phyloP scores from a whole-genome alignment of 116 monocot species.

The Iris pallida region DNA sequence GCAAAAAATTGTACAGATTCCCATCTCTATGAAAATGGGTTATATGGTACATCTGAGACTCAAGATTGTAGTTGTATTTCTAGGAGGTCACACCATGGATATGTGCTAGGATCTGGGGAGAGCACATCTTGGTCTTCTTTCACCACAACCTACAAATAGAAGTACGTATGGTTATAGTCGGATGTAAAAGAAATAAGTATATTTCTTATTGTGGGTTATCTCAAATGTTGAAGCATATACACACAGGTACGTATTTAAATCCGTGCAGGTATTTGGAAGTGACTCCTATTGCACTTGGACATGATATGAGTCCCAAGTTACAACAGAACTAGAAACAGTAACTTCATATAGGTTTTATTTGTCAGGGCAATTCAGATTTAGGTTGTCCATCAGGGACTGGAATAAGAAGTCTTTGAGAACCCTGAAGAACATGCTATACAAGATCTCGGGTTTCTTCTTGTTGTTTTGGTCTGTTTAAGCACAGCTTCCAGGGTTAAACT shows the following conservation, averaged over 20 bases:
- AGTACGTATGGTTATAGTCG: neutral
- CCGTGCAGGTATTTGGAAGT: neutral
- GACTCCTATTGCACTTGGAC: neutral
- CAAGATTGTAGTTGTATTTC: constrained; percentile 38
- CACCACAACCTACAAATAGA: constrained; percentile 24
- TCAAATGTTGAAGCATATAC: neutral
- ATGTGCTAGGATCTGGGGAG: constrained; percentile 37
- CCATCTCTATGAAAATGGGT: too few relatives aligned
- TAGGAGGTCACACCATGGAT: constrained; percentile 36
- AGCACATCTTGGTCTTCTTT: constrained; percentile 41
- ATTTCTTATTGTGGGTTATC: constrained; percentile 2
- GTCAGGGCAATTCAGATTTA: neutral
- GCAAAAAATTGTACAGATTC: too few relatives aligned
- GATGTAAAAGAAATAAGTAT: neutral
- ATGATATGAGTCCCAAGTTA: neutral
- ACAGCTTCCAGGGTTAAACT: too few relatives aligned
- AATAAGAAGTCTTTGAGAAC: neutral
- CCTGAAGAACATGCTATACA: neutral
- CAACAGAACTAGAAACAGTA: too few relatives aligned
- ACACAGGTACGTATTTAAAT: neutral
- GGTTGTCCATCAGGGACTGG: neutral
- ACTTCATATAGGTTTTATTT: too few relatives aligned
- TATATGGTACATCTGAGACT: constrained; percentile 34
- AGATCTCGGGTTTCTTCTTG: neutral
- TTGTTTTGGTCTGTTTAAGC: too few relatives aligned